Percentiles rank a stretch among this genome's conserved stretches.
These are phyloP conservation scores for Ustilago loliicola DNA, from an alignment of 1,284 basidiomycete species.

Conservation along the genomic window DNA sequence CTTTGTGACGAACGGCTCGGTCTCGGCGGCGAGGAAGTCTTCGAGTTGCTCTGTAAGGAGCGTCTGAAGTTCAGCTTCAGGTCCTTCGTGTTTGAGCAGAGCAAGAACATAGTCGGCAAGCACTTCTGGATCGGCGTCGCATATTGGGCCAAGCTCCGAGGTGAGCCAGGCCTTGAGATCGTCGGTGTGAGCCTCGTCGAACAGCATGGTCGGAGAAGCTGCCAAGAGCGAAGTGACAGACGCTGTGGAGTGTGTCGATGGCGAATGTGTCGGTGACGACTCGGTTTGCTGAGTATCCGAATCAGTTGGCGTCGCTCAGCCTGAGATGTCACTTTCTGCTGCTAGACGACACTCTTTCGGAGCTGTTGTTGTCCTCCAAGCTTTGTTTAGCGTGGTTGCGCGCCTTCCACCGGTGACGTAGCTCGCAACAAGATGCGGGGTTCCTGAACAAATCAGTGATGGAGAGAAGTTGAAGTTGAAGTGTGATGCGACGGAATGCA, in stretches of 20 bases:
- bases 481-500: constrained; percentile 1
- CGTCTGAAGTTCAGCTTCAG: constrained; percentile 84
- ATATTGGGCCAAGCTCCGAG: constrained; percentile 72
- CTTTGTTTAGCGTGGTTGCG: not conserved
- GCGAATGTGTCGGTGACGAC: not conserved
- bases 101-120: constrained; percentile 95
- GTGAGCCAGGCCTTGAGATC: constrained; percentile 65
- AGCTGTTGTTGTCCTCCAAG: too few species aligned
- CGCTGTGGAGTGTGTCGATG: not conserved
- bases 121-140: constrained; percentile 93
- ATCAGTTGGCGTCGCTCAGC: not conserved
- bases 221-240: not conserved
- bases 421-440: not conserved
- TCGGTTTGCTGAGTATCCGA: not conserved
- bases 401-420: not conserved
- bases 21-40: constrained; percentile 92
- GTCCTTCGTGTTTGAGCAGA: constrained; percentile 88
- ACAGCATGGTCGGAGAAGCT: constrained; percentile 31
- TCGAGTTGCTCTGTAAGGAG: constrained; percentile 83
- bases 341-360: too few species aligned
- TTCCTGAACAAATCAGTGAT: not conserved
- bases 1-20: constrained; percentile 82
- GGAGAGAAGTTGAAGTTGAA: not conserved
- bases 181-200: constrained; percentile 55
- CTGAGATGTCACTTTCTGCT: too few species aligned